Conservation (phyloP, 148 eudicot genomes). For the Talinum fruticosum region DNA sequence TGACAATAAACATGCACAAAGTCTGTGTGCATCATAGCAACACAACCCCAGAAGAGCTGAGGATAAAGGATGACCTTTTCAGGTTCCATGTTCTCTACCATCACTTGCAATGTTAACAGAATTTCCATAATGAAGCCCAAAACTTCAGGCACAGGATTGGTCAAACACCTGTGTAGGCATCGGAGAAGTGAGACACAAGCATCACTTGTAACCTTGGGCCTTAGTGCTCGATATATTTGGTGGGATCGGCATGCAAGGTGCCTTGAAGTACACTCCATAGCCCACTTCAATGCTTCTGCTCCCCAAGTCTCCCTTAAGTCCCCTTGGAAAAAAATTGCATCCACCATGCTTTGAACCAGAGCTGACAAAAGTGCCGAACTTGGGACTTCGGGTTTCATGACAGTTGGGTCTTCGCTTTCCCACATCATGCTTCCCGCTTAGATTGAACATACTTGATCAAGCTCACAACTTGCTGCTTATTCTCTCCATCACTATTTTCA, state of each 20-base stretch:
- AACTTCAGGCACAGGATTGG: conserved; percentile 86
- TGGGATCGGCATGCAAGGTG: conserved; percentile 98
- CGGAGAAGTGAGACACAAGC: conserved; percentile 94
- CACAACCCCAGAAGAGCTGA: conserved; percentile 99
- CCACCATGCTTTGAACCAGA: conserved; percentile 98
- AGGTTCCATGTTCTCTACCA: conserved; percentile 99
- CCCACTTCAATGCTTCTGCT: conserved; percentile 94
- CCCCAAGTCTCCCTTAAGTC: conserved; percentile 99
- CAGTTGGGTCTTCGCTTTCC: conserved; percentile 97
- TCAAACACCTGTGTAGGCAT: conserved; percentile 84
- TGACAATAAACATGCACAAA: conserved; percentile 98
- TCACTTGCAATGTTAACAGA: conserved; percentile 88
- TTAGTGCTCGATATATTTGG: conserved; percentile 89
- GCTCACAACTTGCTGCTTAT: conserved; percentile 96
- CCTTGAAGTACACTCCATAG: conserved; percentile 98
- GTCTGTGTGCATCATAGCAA: conserved; percentile 98
- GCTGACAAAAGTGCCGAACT: conserved; percentile 97
- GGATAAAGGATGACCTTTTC: conserved; percentile 96
- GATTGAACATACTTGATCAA: conserved; percentile 95
- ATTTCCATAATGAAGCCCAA: conserved; percentile 92
- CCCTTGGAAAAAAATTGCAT: conserved; percentile 97
- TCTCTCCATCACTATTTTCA: conserved; percentile 93
- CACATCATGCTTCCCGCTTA: conserved; percentile 99
- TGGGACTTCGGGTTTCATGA: conserved; percentile 79
- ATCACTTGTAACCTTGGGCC: conserved; percentile 89